Evolutionary conservation across 257 asterid species (phyloP).

Genomic region (Cinchona pubescens): DNA sequence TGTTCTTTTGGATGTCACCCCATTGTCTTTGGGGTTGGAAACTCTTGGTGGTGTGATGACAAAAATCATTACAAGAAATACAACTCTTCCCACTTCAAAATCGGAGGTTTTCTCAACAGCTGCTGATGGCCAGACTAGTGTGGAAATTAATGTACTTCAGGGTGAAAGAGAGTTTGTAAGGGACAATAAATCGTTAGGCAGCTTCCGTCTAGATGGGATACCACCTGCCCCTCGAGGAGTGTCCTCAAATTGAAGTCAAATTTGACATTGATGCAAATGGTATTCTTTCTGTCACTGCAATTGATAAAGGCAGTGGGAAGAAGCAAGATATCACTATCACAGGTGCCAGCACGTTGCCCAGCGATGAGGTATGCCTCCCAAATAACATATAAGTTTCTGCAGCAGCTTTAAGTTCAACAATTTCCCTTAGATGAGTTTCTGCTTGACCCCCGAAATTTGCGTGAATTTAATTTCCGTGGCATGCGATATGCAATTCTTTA

Average conservation of each 20-base stretch:
- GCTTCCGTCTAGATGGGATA: constrained; percentile 97
- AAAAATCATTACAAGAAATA: constrained; percentile 86
- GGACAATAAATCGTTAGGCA: constrained; percentile 94
- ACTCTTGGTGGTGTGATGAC: constrained; percentile 99
- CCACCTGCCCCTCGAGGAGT: constrained; percentile 99
- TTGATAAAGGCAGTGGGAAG: constrained; percentile 95
- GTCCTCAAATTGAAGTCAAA: constrained; percentile 95
- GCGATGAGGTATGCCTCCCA: constrained; percentile 63
- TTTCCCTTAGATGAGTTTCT: not conserved
- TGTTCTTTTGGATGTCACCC: constrained; percentile 90
- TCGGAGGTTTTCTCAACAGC: constrained; percentile 99
- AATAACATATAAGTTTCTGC: not conserved
- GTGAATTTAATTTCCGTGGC: not conserved
- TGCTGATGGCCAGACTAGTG: constrained; percentile 98
- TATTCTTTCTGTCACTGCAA: constrained; percentile 84
- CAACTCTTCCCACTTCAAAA: constrained; percentile 91
- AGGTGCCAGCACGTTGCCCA: constrained; percentile 95
- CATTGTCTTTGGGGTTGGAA: constrained; percentile 92
- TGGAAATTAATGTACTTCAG: constrained; percentile 93
- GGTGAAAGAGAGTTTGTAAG: constrained; percentile 97
- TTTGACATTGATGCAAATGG: constrained; percentile 98
- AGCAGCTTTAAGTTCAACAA: not conserved
- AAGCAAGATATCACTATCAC: constrained; percentile 96
- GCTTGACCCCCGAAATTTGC: not conserved
- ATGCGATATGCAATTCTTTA: not conserved